phyloP scores from a whole-genome alignment of 1,284 basidiomycete species.

The Cryptococcus maquisensis region DNA sequence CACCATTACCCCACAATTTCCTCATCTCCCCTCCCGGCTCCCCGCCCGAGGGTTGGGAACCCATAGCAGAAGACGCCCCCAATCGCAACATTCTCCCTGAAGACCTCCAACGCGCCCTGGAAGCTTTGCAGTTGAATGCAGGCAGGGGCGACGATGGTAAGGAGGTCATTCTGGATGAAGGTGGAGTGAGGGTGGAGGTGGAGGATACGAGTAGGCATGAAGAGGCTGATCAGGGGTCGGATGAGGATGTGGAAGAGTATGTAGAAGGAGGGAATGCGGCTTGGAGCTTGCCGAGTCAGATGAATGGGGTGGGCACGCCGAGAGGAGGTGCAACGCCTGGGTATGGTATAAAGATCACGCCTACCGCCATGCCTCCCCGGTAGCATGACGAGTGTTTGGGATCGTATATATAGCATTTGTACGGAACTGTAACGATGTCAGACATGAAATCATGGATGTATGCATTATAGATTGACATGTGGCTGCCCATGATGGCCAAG shows the following conservation, averaged over 20 bases:
- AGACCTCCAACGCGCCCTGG: conserved; percentile 76
- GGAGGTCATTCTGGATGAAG: conserved; percentile 41
- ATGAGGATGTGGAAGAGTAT: conserved; percentile 17
- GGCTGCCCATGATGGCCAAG: background rate
- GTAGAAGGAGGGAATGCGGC: conserved; percentile 12
- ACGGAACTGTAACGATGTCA: background rate
- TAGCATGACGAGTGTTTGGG: conserved; percentile 1
- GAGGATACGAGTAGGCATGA: conserved; percentile 31
- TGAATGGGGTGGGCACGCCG: conserved; percentile 3
- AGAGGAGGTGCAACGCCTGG: conserved; percentile 18
- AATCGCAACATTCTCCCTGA: conserved; percentile 81
- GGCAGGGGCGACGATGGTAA: conserved; percentile 21
- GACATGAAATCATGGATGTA: background rate
- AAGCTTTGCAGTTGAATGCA: conserved; percentile 45
- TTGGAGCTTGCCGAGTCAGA: conserved; percentile 15
- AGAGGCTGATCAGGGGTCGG: conserved; percentile 1
- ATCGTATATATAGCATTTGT: background rate
- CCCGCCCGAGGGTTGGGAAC: conserved; percentile 96
- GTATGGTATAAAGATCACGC: conserved; percentile 29
- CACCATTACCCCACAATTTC: conserved; percentile 83
- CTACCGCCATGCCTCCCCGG: conserved; percentile 40
- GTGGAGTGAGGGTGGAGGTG: conserved; percentile 40
- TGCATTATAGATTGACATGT: background rate
- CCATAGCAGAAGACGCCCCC: conserved; percentile 83
- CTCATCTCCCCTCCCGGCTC: conserved; percentile 97